Evolutionary conservation across 148 eudicot genomes (phyloP).

Genomic region (Polygonum aviculare): DNA sequence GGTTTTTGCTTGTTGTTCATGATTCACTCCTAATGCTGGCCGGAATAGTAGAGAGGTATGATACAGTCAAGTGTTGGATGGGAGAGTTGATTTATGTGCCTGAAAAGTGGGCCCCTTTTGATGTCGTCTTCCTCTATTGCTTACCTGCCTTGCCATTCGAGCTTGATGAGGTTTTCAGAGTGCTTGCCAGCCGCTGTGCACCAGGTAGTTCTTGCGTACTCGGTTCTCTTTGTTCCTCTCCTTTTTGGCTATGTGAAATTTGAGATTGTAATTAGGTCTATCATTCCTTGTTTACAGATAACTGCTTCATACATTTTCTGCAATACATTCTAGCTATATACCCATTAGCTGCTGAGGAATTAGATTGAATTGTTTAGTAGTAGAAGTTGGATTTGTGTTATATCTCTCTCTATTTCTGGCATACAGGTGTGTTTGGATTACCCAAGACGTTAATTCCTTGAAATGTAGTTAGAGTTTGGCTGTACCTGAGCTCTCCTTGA

Average conservation of each 20-base stretch:
- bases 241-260: neutral
- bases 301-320: neutral
- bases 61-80: conserved; percentile 84
- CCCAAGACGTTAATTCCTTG: no score
- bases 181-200: conserved; percentile 52
- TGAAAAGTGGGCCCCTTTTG: conserved; percentile 79
- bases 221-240: neutral
- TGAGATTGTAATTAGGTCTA: neutral
- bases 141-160: conserved; percentile 70
- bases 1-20: conserved; percentile 67
- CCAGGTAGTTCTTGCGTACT: conserved; percentile 42
- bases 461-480: neutral
- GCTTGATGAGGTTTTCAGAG: conserved; percentile 53
- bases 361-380: neutral
- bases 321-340: neutral
- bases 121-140: conserved; percentile 75
- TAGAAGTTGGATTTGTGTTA: neutral
- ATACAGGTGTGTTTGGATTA: neutral
- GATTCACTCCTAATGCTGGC: conserved; percentile 70
- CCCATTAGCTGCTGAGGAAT: neutral
- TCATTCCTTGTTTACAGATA: neutral
- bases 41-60: conserved; percentile 70
- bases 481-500: neutral
- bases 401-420: neutral
- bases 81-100: conserved; percentile 69